Conservation (phyloP, 495 filamentous ascomycete species). For the Cetradonia linearis region DNA sequence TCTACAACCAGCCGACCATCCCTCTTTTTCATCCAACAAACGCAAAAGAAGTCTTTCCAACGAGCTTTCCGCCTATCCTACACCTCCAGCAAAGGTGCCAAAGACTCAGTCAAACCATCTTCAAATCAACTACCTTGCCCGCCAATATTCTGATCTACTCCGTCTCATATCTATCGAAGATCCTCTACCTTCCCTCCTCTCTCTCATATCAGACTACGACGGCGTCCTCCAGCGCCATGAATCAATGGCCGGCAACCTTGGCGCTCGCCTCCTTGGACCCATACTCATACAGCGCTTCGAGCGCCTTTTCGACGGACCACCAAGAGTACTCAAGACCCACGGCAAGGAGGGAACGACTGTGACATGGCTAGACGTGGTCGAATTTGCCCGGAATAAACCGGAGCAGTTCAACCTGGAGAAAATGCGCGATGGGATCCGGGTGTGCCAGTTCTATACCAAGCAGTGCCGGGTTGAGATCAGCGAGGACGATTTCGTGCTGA, state of each 20-base stretch:
- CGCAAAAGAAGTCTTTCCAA: slow-evolving; percentile 50
- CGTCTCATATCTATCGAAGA: slow-evolving; percentile 52
- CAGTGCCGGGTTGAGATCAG: slow-evolving; percentile 74
- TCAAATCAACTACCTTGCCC: slow-evolving; percentile 75
- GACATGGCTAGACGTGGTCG: slow-evolving; percentile 76
- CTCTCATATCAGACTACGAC: slow-evolving; percentile 67
- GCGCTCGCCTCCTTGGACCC: slow-evolving; percentile 70
- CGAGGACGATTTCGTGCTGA: slow-evolving; percentile 76
- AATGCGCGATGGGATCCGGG: slow-evolving; percentile 52
- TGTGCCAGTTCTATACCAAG: slow-evolving; percentile 73
- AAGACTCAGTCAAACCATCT: slow-evolving; percentile 49
- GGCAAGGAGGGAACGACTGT: slow-evolving; percentile 53
- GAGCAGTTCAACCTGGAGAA: slow-evolving; percentile 68
- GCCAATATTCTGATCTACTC: slow-evolving; percentile 50
- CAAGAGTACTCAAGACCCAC: slow-evolving; percentile 55
- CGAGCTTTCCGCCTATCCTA: slow-evolving; percentile 31
- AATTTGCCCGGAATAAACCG: slow-evolving; percentile 71
- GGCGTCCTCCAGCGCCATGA: slow-evolving; percentile 77
- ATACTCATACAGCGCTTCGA: slow-evolving; percentile 80
- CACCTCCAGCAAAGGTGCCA: slow-evolving; percentile 41
- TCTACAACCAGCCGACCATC: slow-evolving; percentile 8
- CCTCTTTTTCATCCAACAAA: slow-evolving; percentile 36
- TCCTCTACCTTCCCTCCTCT: slow-evolving; percentile 50
- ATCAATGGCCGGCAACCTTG: slow-evolving; percentile 73
- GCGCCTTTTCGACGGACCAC: slow-evolving; percentile 71